Evolutionary conservation across 768 basidiomycete genomes (phyloP).

Genomic region (Peribolospora baueri): DNA sequence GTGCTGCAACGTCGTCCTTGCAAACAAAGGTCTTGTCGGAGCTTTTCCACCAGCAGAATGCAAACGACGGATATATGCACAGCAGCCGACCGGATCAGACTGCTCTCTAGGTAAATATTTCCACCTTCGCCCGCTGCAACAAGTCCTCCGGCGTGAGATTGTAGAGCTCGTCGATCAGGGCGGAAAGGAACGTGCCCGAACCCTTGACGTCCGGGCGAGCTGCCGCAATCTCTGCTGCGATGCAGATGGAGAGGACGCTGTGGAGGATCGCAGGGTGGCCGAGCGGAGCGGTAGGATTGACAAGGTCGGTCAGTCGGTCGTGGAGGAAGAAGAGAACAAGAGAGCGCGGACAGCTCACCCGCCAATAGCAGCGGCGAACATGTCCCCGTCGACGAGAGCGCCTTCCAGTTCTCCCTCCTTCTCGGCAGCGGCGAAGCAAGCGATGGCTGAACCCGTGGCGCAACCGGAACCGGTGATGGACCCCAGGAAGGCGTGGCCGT

Average conservation of each 20-base stretch:
- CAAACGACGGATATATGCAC: too few species aligned
- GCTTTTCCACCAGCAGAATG: too few species aligned
- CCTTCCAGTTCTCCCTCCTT: constrained; percentile 18
- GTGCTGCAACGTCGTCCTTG: too few species aligned
- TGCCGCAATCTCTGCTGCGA: constrained; percentile 38
- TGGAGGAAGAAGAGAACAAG: neutral
- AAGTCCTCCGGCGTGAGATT: constrained; percentile 19
- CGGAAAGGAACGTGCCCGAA: constrained; percentile 40
- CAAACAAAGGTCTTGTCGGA: too few species aligned
- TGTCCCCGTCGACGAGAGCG: constrained; percentile 44
- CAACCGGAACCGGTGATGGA: constrained; percentile 80
- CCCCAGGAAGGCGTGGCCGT: constrained; percentile 49
- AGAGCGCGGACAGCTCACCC: constrained; percentile 31
- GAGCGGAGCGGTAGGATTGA: neutral
- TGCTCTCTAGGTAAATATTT: neutral
- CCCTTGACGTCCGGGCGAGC: constrained; percentile 30
- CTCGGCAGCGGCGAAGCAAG: constrained; percentile 32
- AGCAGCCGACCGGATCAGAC: too few species aligned
- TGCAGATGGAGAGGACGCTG: constrained; percentile 35
- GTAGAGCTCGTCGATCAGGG: constrained; percentile 36
- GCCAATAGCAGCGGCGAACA: constrained; percentile 47
- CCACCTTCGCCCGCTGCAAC: constrained; percentile 15
- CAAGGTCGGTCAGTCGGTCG: too few species aligned
- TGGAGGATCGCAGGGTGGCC: constrained; percentile 4
- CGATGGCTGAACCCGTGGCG: constrained; percentile 40